phyloP scores from a whole-genome alignment of 352 stramenopile genomes.

The Plasmopara viticola region DNA sequence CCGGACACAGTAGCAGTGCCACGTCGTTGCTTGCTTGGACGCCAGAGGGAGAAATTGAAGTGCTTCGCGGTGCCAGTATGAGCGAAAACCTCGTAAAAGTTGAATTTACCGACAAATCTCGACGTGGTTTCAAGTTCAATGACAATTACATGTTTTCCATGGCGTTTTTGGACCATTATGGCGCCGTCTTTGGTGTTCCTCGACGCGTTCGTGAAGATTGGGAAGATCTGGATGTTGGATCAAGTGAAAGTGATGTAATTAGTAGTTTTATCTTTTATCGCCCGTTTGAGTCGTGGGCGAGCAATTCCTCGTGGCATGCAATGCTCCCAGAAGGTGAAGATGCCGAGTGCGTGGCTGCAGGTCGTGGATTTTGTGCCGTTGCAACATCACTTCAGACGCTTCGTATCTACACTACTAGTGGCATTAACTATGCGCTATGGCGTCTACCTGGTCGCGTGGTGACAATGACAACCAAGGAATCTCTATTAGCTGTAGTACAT shows the following conservation, averaged over 20 bases:
- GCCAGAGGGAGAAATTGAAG: conserved; percentile 71
- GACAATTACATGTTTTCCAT: conserved; percentile 83
- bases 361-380: conserved; percentile 65
- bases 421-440: conserved; percentile 54
- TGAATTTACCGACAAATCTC: conserved; percentile 74
- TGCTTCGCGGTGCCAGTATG: conserved; percentile 55
- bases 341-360: conserved; percentile 56
- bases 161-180: conserved; percentile 59
- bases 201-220: conserved; percentile 54
- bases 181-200: conserved; percentile 69
- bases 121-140: conserved; percentile 79
- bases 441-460: conserved; percentile 61
- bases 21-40: conserved; percentile 69
- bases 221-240: conserved; percentile 35
- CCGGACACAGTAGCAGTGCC: conserved; percentile 17
- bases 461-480: conserved; percentile 57
- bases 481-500: conserved; percentile 60
- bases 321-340: conserved; percentile 63
- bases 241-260: conserved; percentile 44
- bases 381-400: conserved; percentile 64
- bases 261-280: conserved; percentile 78
- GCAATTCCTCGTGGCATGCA: conserved; percentile 74
- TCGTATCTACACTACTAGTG: conserved; percentile 67
- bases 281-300: conserved; percentile 77
- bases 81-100: conserved; percentile 77